These are phyloP conservation scores for Cicer judaicum DNA, from an alignment of 306 rosid species.

Conservation along the genomic window DNA sequence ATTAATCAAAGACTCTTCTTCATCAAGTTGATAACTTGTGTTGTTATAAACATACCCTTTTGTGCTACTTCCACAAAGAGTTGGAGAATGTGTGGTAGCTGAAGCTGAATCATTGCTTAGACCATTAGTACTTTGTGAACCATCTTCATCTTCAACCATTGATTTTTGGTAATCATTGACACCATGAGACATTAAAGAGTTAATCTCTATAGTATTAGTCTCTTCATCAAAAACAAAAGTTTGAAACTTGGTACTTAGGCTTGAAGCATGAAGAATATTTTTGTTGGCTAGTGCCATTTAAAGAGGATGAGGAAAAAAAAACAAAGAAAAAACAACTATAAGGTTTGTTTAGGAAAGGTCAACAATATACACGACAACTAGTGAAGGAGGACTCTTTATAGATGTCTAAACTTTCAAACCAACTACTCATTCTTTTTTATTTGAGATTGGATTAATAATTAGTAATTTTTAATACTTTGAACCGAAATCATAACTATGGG, in stretches of 20 bases:
- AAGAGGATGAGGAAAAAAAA: slow-evolving; percentile 14
- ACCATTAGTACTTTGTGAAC: slow-evolving; percentile 48
- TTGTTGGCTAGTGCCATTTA: slow-evolving; percentile 65
- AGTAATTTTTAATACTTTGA: slow-evolving; percentile 20
- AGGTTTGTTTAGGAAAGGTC: slow-evolving; percentile 8
- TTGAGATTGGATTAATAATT: slow-evolving; percentile 41
- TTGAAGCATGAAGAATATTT: slow-evolving; percentile 45
- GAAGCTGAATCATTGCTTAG: slow-evolving; percentile 50
- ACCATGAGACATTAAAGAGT: slow-evolving; percentile 28
- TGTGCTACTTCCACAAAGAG: slow-evolving; percentile 40
- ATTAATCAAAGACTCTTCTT: slow-evolving; percentile 62
- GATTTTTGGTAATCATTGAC: slow-evolving; percentile 42
- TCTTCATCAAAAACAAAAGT: slow-evolving; percentile 41
- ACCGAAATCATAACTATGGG: slow-evolving; percentile 39
- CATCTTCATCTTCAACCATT: slow-evolving; percentile 45
- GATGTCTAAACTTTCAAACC: slow-evolving; percentile 45
- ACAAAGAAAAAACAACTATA: not conserved
- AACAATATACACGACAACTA: slow-evolving; percentile 42
- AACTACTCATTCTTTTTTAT: slow-evolving; percentile 26
- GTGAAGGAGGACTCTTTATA: slow-evolving; percentile 54
- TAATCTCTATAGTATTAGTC: not conserved
- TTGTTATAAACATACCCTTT: slow-evolving; percentile 43
- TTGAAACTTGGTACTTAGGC: slow-evolving; percentile 39
- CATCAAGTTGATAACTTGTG: slow-evolving; percentile 45
- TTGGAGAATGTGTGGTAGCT: slow-evolving; percentile 41